Evolutionary conservation across 305 asterid species (phyloP), one percentile per base, ranked within the genome.

Genomic region (Solanum hybrid): DNA sequence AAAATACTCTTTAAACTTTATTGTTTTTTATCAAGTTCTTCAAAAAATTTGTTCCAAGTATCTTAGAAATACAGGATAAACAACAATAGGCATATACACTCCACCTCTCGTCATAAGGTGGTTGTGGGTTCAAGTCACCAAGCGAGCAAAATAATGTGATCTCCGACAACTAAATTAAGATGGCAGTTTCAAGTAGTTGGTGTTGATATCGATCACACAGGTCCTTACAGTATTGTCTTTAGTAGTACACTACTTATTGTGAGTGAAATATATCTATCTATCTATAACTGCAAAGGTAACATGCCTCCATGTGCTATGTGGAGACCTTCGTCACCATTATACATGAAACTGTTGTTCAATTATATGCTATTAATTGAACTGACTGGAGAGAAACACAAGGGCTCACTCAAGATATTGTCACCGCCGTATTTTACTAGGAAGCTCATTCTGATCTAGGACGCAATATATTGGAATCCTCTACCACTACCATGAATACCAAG

Each of bases 271-370:
- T 29, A 73, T 79, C 6, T n/a, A 27, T 24, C 17, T 42, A 42
- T 42, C 42, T 38, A 38, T 38, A 6, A 27, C 10, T 42, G 66
- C 66, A 89, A 89, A 88, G 36, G 40, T 84, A 87, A 90, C 85
- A 80, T 90, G 91, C 77, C 42, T 87, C 88, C 91, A 89, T 89
- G 88, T 89, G 91, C 87, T 78, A 19, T 86, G 34, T 77, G n/a
- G 86, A 71, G 51, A n/a, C 69, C 38, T 69, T 37, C 35, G 89
- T 78, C 89, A 45, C 89, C 86, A n/a, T 77, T 86, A 88, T 34
- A 60, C 26, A 60, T 60, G 71, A 60, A 60, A 60, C 0, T 60
- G 71, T 60, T 60, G 69, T 56, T 56, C 69, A 56, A 19, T 56
- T 60, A 60, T 60, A 60, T 56, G 24, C n/a, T 19, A 56, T 56